A percentile compares a stretch with the other conserved stretches of the same genome.
phyloP scores from a whole-genome alignment of 2,329 filamentous ascomycete genomes.

The Clonostachys rhizophaga region DNA sequence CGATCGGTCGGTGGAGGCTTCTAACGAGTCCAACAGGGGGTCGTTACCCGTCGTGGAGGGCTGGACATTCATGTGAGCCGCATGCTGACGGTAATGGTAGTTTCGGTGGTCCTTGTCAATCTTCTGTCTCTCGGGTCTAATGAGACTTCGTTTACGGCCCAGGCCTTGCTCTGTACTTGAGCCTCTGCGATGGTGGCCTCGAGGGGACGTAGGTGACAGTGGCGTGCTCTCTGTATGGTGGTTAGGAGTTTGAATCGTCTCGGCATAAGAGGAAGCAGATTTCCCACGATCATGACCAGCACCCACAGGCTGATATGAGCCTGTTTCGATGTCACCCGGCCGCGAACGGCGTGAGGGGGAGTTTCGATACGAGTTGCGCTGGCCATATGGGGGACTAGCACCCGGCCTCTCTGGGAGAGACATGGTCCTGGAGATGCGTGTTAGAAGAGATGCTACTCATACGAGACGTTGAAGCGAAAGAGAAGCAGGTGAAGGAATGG shows the following conservation, averaged over 20 bases:
- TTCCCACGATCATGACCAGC: constrained; percentile 47
- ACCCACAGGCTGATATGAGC: constrained; percentile 40
- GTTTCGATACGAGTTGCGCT: constrained; percentile 61
- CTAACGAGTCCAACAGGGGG: constrained; percentile 75
- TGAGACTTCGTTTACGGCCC: constrained; percentile 77
- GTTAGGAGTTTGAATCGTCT: constrained; percentile 51
- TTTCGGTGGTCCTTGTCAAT: constrained; percentile 87
- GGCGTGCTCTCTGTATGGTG: constrained; percentile 49
- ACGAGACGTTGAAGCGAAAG: background rate
- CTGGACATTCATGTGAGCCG: constrained; percentile 83
- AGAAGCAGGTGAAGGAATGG: background rate
- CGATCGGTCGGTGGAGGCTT: constrained; percentile 55
- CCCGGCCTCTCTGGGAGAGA: constrained; percentile 62
- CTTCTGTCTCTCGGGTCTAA: constrained; percentile 82
- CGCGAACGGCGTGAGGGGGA: constrained; percentile 62
- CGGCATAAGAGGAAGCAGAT: constrained; percentile 54
- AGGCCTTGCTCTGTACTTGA: constrained; percentile 29
- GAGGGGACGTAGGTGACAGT: constrained; percentile 39
- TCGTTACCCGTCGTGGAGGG: constrained; percentile 93
- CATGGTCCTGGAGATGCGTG: constrained; percentile 38
- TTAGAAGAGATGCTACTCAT: background rate
- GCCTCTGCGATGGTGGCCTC: constrained; percentile 20
- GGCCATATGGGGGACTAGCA: constrained; percentile 52
- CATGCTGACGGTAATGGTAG: constrained; percentile 93
- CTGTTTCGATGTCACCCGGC: constrained; percentile 67